These are phyloP conservation scores for Citrullus colocynthis DNA, from an alignment of 306 rosid species.

Conservation along the genomic window DNA sequence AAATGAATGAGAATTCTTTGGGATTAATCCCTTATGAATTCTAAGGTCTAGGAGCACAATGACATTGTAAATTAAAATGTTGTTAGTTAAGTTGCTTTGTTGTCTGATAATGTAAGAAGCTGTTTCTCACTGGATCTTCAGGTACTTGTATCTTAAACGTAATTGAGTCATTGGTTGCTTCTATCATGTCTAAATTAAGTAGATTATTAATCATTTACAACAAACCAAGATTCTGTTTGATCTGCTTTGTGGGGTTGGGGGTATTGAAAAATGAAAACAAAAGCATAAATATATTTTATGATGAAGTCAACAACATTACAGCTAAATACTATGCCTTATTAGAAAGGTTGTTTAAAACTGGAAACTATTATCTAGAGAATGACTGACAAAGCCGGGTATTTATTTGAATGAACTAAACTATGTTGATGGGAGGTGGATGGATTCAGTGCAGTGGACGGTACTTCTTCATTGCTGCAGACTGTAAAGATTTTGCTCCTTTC, in stretches of 20 bases:
- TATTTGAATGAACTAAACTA: constrained; percentile 3
- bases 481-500: constrained; percentile 8
- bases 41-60: constrained; percentile 12
- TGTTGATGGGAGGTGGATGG: neutral
- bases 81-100: neutral
- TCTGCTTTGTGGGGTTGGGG: neutral
- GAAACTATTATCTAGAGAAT: neutral
- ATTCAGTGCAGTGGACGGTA: neutral
- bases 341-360: neutral
- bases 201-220: neutral
- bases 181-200: neutral
- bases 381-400: neutral
- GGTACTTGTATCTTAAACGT: neutral
- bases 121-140: neutral
- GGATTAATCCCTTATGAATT: constrained; percentile 40
- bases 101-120: neutral
- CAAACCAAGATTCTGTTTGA: neutral
- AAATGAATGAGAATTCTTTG: constrained; percentile 53
- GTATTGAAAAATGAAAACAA: neutral
- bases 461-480: neutral
- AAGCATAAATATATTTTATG: neutral
- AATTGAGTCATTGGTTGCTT: neutral
- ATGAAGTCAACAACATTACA: neutral
- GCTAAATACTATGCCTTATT: constrained; percentile 4
- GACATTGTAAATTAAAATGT: constrained; percentile 1